Conservation (phyloP, 306 rosid genomes). For the Castanea crenata region DNA sequence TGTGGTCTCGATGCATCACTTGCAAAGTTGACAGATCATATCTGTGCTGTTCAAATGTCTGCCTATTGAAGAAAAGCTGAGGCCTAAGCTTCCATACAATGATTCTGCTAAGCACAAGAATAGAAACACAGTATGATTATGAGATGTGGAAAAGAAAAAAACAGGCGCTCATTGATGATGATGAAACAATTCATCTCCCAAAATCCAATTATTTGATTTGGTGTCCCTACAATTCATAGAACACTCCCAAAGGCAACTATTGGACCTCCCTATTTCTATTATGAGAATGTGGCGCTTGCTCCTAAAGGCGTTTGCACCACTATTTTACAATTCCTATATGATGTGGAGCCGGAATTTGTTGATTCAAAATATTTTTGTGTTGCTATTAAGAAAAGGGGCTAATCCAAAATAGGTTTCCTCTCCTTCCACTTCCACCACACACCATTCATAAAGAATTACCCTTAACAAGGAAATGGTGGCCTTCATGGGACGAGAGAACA, state of each 20-base stretch:
- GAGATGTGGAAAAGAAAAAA: constrained; percentile 59
- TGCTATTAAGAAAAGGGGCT: constrained; percentile 88
- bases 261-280: constrained; percentile 88
- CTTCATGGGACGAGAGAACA: constrained; percentile 76
- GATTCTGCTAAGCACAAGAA: constrained; percentile 38
- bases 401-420: constrained; percentile 60
- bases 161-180: constrained; percentile 50
- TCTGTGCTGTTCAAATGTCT: constrained; percentile 68
- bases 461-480: constrained; percentile 87
- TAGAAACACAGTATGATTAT: constrained; percentile 41
- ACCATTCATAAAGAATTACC: constrained; percentile 78
- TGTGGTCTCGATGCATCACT: constrained; percentile 63
- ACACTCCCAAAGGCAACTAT: constrained; percentile 56
- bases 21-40: constrained; percentile 65
- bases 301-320: constrained; percentile 95
- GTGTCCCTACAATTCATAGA: constrained; percentile 50
- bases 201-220: constrained; percentile 83
- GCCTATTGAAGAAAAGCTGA: constrained; percentile 63
- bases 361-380: constrained; percentile 87
- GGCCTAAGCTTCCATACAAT: constrained; percentile 13
- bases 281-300: constrained; percentile 92
- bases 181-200: constrained; percentile 64
- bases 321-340: constrained; percentile 71
- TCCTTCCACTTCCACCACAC: constrained; percentile 74
- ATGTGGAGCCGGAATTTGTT: constrained; percentile 82